Evolutionary conservation across 2,329 filamentous ascomycete species (phyloP).

Genomic region (Conoideocrella luteorostrata): DNA sequence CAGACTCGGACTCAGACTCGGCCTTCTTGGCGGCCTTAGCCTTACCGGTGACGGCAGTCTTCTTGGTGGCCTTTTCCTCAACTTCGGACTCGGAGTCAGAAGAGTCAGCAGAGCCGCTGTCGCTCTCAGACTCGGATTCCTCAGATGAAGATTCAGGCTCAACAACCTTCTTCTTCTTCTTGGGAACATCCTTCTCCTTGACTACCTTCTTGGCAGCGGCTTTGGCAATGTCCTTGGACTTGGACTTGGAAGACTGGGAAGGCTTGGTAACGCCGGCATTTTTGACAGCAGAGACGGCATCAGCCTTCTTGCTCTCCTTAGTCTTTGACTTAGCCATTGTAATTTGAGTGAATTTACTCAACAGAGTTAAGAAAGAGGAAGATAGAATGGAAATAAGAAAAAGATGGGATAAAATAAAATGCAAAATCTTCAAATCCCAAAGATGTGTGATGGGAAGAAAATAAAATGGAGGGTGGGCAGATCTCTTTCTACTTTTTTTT

Average conservation of each 20-base stretch:
- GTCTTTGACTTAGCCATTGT: slow-evolving; percentile 63
- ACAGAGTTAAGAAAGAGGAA: slow-evolving; percentile 1
- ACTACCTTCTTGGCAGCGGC: slow-evolving; percentile 44
- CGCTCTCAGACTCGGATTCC: slow-evolving; percentile 30
- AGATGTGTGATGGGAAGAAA: slow-evolving; percentile 1
- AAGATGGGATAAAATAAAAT: background rate
- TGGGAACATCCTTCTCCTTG: slow-evolving; percentile 37
- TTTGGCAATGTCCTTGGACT: slow-evolving; percentile 63
- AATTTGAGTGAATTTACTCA: background rate
- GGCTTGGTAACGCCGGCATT: slow-evolving; percentile 62
- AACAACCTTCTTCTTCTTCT: slow-evolving; percentile 43
- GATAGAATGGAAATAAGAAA: background rate
- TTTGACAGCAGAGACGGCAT: slow-evolving; percentile 54
- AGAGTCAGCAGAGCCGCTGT: slow-evolving; percentile 14
- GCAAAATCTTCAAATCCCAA: background rate
- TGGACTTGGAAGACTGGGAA: slow-evolving; percentile 56
- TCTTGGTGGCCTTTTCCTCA: slow-evolving; percentile 22
- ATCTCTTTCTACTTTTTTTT: slow-evolving; percentile 11
- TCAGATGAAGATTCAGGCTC: slow-evolving; percentile 36
- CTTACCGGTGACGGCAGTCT: slow-evolving; percentile 10
- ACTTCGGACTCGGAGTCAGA: slow-evolving; percentile 26
- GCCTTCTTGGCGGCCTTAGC: slow-evolving; percentile 18
- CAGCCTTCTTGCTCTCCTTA: slow-evolving; percentile 45
- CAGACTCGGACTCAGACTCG: slow-evolving; percentile 24
- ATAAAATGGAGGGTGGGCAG: slow-evolving; percentile 9